These are phyloP conservation scores for Turritis glabra DNA, from an alignment of 345 rosid species.

Conservation along the genomic window DNA sequence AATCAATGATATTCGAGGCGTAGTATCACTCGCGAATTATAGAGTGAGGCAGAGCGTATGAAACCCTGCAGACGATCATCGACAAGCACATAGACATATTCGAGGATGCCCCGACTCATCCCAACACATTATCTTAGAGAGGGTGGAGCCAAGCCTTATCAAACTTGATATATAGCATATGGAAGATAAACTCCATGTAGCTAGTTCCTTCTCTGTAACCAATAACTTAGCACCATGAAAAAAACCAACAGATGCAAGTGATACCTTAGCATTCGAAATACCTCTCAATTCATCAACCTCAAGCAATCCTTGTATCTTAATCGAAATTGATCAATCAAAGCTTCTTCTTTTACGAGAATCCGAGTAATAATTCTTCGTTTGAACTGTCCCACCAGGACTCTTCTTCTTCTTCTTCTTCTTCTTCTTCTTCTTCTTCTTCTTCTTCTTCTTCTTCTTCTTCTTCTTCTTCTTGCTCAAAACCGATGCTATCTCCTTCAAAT, in stretches of 20 bases:
- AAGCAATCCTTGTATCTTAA: conserved; percentile 50
- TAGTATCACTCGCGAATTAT: too few relatives aligned
- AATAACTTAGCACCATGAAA: conserved; percentile 64
- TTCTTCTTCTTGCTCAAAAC: conserved; percentile 59
- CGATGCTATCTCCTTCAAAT: conserved; percentile 55
- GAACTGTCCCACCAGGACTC: conserved; percentile 77
- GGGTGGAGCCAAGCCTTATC: too few relatives aligned
- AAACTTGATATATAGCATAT: too few relatives aligned
- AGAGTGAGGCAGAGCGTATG: too few relatives aligned
- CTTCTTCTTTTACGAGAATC: conserved; percentile 68
- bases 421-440: conserved; percentile 44
- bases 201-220: conserved; percentile 56
- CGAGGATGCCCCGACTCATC: too few relatives aligned
- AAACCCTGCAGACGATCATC: too few relatives aligned
- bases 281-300: conserved; percentile 72
- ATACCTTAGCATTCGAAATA: conserved; percentile 61
- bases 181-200: too few relatives aligned
- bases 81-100: too few relatives aligned
- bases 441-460: conserved; percentile 39
- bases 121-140: too few relatives aligned
- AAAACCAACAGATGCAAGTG: conserved; percentile 64
- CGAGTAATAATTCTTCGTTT: conserved; percentile 75
- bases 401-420: too few relatives aligned
- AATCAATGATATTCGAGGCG: too few relatives aligned
- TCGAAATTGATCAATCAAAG: conserved; percentile 63